These are phyloP conservation scores for Trichocomaceae sp. DNA, from an alignment of 2,329 filamentous ascomycete genomes.

Conservation along the genomic window DNA sequence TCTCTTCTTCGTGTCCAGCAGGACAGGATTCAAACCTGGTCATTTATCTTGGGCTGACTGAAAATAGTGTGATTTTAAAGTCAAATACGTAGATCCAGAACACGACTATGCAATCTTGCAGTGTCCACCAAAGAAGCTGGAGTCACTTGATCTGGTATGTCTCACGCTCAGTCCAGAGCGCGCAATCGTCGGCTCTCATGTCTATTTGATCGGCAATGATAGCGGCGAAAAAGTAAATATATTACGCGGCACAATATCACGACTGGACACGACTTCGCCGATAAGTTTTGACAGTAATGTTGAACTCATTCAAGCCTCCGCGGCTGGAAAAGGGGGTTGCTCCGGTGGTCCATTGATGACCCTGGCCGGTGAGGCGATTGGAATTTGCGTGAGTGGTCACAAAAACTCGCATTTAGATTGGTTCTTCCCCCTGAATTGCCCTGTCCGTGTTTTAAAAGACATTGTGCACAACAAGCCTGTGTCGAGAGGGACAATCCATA, in stretches of 20 bases:
- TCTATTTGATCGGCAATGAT: conserved; percentile 10
- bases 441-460: conserved; percentile 2
- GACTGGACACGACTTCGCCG: conserved; percentile 5
- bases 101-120: conserved; percentile 11
- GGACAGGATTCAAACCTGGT: neutral
- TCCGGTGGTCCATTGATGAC: conserved; percentile 7
- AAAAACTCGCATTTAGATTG: conserved; percentile 10
- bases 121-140: conserved; percentile 1
- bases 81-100: conserved; percentile 10
- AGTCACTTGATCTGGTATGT: conserved; percentile 2
- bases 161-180: conserved; percentile 6
- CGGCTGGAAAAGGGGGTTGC: conserved; percentile 10
- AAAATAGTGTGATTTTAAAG: conserved; percentile 7
- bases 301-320: conserved; percentile 10
- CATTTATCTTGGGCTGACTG: neutral
- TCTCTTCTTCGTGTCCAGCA: neutral
- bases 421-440: conserved; percentile 7
- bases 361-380: conserved; percentile 7
- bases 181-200: conserved; percentile 7
- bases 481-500: conserved; percentile 9
- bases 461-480: neutral
- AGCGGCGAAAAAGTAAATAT: conserved; percentile 11
- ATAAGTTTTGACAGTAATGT: conserved; percentile 7
- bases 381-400: conserved; percentile 10
- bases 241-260: conserved; percentile 7